Conservation (phyloP, 331 rosid genomes). For the Rosa hybrid region DNA sequence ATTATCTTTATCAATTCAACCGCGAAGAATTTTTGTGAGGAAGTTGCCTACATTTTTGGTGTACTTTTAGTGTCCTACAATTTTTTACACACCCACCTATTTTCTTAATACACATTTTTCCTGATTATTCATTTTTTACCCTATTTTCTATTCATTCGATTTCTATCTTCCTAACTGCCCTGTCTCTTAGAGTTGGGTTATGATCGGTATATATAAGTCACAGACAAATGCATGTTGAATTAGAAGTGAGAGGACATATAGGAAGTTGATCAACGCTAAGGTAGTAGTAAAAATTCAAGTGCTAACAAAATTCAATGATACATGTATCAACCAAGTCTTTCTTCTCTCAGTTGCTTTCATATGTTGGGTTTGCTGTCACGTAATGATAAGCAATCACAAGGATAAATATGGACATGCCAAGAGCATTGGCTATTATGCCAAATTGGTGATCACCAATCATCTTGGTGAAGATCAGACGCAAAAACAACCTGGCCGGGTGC, state of each 20-base stretch:
- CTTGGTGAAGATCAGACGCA: slow-evolving; percentile 2
- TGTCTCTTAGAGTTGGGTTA: too few species aligned
- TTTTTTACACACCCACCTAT: too few species aligned
- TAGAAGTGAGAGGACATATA: not conserved
- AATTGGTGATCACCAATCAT: slow-evolving; percentile 41
- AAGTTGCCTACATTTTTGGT: too few species aligned
- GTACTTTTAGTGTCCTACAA: too few species aligned
- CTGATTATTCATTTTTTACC: too few species aligned
- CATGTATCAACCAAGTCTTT: not conserved
- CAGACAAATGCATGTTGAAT: not conserved
- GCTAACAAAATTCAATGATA: not conserved
- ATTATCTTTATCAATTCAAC: too few species aligned
- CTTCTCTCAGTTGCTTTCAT: slow-evolving; percentile 32
- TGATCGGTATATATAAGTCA: not conserved
- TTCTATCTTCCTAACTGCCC: too few species aligned
- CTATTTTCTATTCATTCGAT: too few species aligned
- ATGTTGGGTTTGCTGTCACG: slow-evolving; percentile 43
- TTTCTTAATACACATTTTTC: too few species aligned
- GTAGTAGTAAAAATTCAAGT: not conserved
- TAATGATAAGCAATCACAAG: slow-evolving; percentile 45
- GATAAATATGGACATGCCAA: slow-evolving; percentile 40
- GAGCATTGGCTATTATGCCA: slow-evolving; percentile 37
- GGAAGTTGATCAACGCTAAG: not conserved
- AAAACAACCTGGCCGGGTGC: too few species aligned
- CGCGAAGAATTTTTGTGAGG: too few species aligned